Evolutionary conservation across 345 rosid species (phyloP), one percentile per base, ranked within the genome.

Genomic region (Moricandia arvensis): DNA sequence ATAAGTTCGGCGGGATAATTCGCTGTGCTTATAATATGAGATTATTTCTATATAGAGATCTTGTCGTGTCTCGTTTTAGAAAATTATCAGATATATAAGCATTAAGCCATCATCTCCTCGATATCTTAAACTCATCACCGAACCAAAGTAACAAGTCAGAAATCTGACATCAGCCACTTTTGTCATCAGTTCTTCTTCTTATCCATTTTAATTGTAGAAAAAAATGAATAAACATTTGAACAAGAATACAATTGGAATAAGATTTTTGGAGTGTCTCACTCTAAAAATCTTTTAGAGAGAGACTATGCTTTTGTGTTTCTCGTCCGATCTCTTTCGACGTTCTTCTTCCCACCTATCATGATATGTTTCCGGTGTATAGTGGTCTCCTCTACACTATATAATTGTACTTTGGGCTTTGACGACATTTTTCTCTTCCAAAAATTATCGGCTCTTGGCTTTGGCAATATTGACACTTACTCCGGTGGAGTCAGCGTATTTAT

Each of bases 11-110:
- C 26, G 34, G 66, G 72, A 77, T 77, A 77, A 53, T 65, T 29
- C 57, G 65, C 8, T 18, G 69, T 66, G 63, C 81, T 72, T 78
- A 78, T 77, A 77, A 26, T 43, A 77, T 43, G 66, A 31, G 45
- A n/a, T 33, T 15, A 17, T 30, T 34, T 34, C 21, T 6, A 53
- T 33, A 11, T 43, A 26, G 15, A 38, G 10, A 63, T 69, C 7
- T 76, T 63, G 38, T 76, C 71, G 35, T 70, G 21, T 63, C 69
- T 69, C 21, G 59, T 55, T 54, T 62, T 51, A 69, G 9, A 41
- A 75, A 3, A 29, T 4, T 16, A 75, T 17, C 55, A 60, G 62
- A 60, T 59, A 33, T 33, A 33, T 35, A 51, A 61, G 29, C 16
- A 29, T 29, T 29, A 29, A 2, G 4, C 31, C 1, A 29, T 4